Conservation (phyloP, 768 basidiomycete genomes). For the Hypholoma sublateritium region DNA sequence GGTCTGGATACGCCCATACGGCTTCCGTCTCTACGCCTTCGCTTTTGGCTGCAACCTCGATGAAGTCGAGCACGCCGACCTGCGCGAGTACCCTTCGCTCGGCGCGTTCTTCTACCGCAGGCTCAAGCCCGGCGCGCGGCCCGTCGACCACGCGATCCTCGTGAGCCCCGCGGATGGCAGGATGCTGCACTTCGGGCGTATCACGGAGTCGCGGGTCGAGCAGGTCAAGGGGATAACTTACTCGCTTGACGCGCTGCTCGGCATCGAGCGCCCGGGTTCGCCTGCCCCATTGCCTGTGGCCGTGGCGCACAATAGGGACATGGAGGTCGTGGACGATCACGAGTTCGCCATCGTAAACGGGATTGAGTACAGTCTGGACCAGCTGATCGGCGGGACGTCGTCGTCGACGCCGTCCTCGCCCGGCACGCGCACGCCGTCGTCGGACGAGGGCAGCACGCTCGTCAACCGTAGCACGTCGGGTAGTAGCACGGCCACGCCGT, state of each 20-base stretch:
- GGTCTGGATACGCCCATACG: slow-evolving; percentile 91
- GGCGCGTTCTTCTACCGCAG: slow-evolving; percentile 95
- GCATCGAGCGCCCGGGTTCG: slow-evolving; percentile 58
- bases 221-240: slow-evolving; percentile 99
- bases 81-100: slow-evolving; percentile 79
- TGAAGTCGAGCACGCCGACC: slow-evolving; percentile 80
- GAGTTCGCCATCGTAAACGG: slow-evolving; percentile 98
- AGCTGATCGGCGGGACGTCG: slow-evolving; percentile 68
- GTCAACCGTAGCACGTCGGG: neutral
- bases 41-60: slow-evolving; percentile 94
- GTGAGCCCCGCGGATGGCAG: slow-evolving; percentile 95
- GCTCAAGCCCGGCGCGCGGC: slow-evolving; percentile 78
- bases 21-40: slow-evolving; percentile 80
- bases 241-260: slow-evolving; percentile 90
- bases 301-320: slow-evolving; percentile 44
- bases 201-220: slow-evolving; percentile 78
- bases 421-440: slow-evolving; percentile 35
- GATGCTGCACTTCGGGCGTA: slow-evolving; percentile 88
- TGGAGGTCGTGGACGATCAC: slow-evolving; percentile 72
- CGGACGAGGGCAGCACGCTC: slow-evolving; percentile 7
- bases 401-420: slow-evolving; percentile 40
- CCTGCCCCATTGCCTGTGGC: slow-evolving; percentile 37
- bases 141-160: slow-evolving; percentile 72
- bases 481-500: neutral
- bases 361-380: slow-evolving; percentile 91